Conservation (phyloP, 2,329 filamentous ascomycete genomes). For the Fusarium scirpi region DNA sequence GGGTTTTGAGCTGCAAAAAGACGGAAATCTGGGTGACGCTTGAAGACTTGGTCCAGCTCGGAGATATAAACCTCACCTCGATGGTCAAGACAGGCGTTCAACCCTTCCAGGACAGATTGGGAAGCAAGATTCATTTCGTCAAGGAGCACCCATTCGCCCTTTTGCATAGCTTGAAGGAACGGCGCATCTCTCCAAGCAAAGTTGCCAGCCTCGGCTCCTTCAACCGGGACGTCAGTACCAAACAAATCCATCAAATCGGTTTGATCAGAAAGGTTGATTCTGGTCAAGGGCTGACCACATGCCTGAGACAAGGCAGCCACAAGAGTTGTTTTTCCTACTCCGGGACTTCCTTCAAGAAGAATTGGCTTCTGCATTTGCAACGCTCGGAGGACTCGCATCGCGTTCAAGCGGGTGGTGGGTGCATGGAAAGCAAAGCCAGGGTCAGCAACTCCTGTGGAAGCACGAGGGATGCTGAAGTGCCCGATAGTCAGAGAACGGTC, state of each 20-base stretch:
- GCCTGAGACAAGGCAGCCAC: slow-evolving; percentile 85
- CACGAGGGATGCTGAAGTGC: slow-evolving; percentile 74
- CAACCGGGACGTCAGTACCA: slow-evolving; percentile 93
- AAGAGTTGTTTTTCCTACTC: slow-evolving; percentile 96
- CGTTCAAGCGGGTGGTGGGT: slow-evolving; percentile 89
- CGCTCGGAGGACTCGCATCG: slow-evolving; percentile 89
- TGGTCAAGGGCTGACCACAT: slow-evolving; percentile 83
- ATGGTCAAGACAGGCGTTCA: slow-evolving; percentile 97
- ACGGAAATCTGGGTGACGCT: slow-evolving; percentile 88
- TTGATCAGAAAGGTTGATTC: slow-evolving; percentile 98
- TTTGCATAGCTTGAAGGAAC: slow-evolving; percentile 96
- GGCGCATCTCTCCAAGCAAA: slow-evolving; percentile 97
- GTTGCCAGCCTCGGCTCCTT: slow-evolving; percentile 88
- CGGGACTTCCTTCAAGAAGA: slow-evolving; percentile 94
- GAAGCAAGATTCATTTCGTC: slow-evolving; percentile 99
- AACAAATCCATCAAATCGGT: slow-evolving; percentile 98
- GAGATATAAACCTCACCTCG: slow-evolving; percentile 95
- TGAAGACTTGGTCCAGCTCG: slow-evolving; percentile 94
- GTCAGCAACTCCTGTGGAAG: slow-evolving; percentile 55
- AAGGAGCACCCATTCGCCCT: slow-evolving; percentile 93
- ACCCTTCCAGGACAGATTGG: slow-evolving; percentile 93
- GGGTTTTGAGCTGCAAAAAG: slow-evolving; percentile 98
- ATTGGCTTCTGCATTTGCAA: slow-evolving; percentile 92
- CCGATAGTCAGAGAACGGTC: slow-evolving; percentile 73
- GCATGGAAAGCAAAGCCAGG: slow-evolving; percentile 77